These are phyloP conservation scores for Aspergillus steynii DNA, from an alignment of 495 filamentous ascomycete species.

Conservation along the genomic window DNA sequence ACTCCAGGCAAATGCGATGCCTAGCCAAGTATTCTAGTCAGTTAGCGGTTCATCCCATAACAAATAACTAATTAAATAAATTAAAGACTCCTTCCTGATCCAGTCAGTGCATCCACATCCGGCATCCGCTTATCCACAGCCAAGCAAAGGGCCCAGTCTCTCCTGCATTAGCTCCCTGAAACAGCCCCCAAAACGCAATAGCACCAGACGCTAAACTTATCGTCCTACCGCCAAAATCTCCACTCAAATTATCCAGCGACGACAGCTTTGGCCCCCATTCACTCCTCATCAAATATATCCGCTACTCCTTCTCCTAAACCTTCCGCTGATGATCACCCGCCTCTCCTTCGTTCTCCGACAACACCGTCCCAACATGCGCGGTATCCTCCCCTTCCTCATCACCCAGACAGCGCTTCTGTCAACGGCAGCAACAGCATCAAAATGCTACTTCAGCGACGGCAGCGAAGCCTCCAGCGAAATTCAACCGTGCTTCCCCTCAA, in stretches of 20 bases:
- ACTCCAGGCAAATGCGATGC: no score
- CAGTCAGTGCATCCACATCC: not conserved
- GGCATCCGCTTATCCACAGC: not conserved
- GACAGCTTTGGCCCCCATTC: not conserved
- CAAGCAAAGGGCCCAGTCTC: not conserved
- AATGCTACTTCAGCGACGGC: slow-evolving; percentile 3
- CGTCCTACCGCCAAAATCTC: not conserved
- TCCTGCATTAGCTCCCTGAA: not conserved
- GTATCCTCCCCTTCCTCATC: not conserved
- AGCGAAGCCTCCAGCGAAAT: not conserved
- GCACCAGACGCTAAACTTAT: not conserved
- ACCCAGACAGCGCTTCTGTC: not conserved
- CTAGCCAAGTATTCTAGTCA: no score
- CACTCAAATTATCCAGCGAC: not conserved
- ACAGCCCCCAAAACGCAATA: not conserved
- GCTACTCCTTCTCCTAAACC: not conserved
- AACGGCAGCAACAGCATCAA: not conserved
- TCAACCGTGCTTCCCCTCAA: not conserved
- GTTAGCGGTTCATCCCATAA: no score
- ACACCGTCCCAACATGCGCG: not conserved
- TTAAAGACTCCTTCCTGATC: not conserved
- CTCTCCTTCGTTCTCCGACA: not conserved
- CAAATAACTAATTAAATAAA: no score
- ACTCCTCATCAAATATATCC: not conserved
- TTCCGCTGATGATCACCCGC: not conserved